These are phyloP conservation scores for Mycena olivaceomarginata DNA, from an alignment of 768 basidiomycete species.

Conservation along the genomic window DNA sequence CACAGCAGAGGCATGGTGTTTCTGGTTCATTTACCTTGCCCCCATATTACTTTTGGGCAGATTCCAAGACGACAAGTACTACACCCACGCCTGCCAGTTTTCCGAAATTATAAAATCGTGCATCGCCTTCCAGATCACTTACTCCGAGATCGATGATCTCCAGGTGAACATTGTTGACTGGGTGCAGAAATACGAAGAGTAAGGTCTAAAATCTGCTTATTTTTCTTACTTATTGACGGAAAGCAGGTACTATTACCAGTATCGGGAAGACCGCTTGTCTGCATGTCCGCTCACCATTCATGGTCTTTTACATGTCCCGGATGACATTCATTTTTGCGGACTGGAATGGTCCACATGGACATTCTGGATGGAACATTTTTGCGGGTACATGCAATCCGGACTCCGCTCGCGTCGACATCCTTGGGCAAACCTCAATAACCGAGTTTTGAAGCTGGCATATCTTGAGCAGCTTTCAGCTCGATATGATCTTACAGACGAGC, in stretches of 20 bases:
- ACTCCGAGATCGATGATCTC: constrained; percentile 50
- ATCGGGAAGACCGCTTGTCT: constrained; percentile 54
- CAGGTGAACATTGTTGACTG: constrained; percentile 53
- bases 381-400: too few relatives aligned
- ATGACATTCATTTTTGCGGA: constrained; percentile 54
- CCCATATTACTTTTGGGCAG: constrained; percentile 57
- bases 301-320: constrained; percentile 55
- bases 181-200: constrained; percentile 55
- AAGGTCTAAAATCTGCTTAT: not conserved
- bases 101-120: constrained; percentile 55
- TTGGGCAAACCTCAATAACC: constrained; percentile 46
- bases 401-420: too few relatives aligned
- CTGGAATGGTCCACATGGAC: constrained; percentile 59
- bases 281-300: constrained; percentile 58
- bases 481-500: not conserved
- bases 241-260: constrained; percentile 17
- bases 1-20: constrained; percentile 60
- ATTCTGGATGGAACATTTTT: constrained; percentile 38
- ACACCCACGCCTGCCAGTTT: constrained; percentile 49
- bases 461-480: constrained; percentile 34
- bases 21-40: constrained; percentile 61
- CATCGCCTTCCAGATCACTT: constrained; percentile 55
- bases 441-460: constrained; percentile 48
- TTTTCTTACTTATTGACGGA: not conserved
- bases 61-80: constrained; percentile 55